Conservation (phyloP, 306 rosid genomes). For the Dryas alaskensis region DNA sequence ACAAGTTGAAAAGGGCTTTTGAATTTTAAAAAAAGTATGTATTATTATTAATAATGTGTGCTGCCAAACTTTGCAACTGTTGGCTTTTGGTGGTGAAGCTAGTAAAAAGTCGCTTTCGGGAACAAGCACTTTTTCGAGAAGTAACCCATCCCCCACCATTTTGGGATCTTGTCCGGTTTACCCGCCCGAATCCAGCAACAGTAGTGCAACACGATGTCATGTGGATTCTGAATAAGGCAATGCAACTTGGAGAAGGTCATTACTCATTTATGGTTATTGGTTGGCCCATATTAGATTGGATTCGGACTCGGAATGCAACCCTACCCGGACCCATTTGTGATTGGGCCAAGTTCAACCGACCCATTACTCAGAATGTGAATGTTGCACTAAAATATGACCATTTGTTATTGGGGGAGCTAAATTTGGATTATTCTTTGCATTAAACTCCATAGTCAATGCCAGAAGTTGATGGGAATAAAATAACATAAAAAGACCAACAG, state of each 20-base stretch:
- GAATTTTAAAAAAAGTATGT: too few relatives aligned
- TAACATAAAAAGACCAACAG: not conserved
- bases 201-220: not conserved
- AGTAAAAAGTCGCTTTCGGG: not conserved
- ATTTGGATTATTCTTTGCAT: too few relatives aligned
- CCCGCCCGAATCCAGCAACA: not conserved
- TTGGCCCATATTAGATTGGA: not conserved
- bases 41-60: not conserved
- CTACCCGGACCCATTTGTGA: too few relatives aligned
- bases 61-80: not conserved
- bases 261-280: too few relatives aligned
- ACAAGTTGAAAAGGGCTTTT: not conserved
- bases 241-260: too few relatives aligned
- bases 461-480: not conserved
- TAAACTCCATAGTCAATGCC: not conserved
- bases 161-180: slow-evolving; percentile 11
- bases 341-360: too few relatives aligned
- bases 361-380: too few relatives aligned
- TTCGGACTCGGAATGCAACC: not conserved
- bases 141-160: slow-evolving; percentile 4
- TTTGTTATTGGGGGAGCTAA: too few relatives aligned
- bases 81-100: not conserved
- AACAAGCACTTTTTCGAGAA: slow-evolving; percentile 4
- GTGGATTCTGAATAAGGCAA: not conserved
- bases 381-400: too few relatives aligned